Conservation (phyloP, 176 grass and related monocot genomes). For the Aegilops umbellulata region DNA sequence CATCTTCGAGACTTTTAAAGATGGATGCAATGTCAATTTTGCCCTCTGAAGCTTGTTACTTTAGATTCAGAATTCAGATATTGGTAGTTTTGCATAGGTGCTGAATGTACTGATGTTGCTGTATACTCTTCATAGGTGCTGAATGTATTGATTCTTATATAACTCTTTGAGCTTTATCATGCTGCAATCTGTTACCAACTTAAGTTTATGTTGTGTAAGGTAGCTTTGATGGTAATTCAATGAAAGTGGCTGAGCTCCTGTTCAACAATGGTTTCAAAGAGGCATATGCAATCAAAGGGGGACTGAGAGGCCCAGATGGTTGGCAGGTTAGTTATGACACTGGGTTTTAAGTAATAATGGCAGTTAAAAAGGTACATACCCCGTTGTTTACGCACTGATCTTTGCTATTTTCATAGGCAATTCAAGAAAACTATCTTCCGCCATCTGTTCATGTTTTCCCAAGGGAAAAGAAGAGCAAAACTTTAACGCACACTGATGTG, state of each 20-base stretch:
- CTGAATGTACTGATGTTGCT: neutral
- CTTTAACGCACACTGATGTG: conserved; percentile 22
- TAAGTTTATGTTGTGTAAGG: conserved; percentile 61
- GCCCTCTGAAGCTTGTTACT: too few relatives aligned
- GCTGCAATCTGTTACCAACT: conserved; percentile 32
- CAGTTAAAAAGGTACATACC: neutral
- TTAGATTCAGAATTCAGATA: neutral
- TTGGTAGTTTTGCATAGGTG: neutral
- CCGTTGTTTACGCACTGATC: neutral
- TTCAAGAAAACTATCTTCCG: conserved; percentile 82
- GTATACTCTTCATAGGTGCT: neutral
- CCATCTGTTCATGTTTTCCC: conserved; percentile 73
- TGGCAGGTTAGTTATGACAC: conserved; percentile 63
- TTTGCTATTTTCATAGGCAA: conserved; percentile 34
- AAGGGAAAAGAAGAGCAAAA: conserved; percentile 45
- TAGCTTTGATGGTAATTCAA: conserved; percentile 95
- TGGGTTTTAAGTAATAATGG: neutral
- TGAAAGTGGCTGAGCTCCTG: conserved; percentile 84
- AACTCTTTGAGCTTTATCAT: neutral
- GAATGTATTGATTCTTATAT: neutral
- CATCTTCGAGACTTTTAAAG: neutral
- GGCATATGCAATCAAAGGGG: conserved; percentile 84
- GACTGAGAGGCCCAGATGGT: conserved; percentile 83
- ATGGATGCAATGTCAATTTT: neutral
- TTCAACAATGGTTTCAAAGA: conserved; percentile 91